phyloP scores from a whole-genome alignment of 176 grass and related monocot species.

The Oryza brachyantha region DNA sequence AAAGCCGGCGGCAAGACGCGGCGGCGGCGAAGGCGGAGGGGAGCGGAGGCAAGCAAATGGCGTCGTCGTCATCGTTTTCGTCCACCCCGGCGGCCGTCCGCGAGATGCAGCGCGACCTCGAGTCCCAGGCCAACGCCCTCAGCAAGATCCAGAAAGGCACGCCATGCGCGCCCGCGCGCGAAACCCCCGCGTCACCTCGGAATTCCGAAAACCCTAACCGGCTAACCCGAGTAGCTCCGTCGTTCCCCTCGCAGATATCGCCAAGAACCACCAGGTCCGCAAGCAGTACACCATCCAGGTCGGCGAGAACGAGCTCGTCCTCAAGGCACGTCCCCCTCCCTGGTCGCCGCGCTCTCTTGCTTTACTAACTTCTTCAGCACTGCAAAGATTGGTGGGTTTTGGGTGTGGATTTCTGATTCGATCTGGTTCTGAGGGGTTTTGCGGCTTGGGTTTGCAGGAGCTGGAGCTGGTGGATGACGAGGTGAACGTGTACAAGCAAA shows the following conservation, averaged over 20 bases:
- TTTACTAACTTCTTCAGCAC: not conserved
- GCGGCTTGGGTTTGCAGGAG: slow-evolving; percentile 49
- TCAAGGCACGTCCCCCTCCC: slow-evolving; percentile 47
- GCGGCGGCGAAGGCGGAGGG: not conserved
- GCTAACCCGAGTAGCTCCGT: slow-evolving; percentile 22
- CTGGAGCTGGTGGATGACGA: slow-evolving; percentile 73
- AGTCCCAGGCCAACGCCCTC: slow-evolving; percentile 72
- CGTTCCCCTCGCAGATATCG: slow-evolving; percentile 55
- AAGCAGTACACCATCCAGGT: slow-evolving; percentile 99
- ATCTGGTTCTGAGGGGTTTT: not conserved
- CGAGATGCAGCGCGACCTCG: slow-evolving; percentile 90
- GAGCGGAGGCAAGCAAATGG: slow-evolving; percentile 25
- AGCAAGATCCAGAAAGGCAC: slow-evolving; percentile 96
- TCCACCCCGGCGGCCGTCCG: slow-evolving; percentile 49
- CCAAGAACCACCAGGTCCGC: slow-evolving; percentile 95
- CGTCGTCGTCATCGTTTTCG: slow-evolving; percentile 50
- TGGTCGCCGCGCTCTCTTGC: not conserved
- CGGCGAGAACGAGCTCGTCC: slow-evolving; percentile 97
- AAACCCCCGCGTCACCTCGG: not conserved
- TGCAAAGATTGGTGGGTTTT: not conserved
- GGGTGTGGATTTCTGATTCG: not conserved
- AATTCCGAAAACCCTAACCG: slow-evolving; percentile 5
- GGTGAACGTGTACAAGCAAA: slow-evolving; percentile 93
- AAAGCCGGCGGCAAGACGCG: slow-evolving; percentile 15
- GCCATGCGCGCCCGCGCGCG: slow-evolving; percentile 25